A percentile compares a stretch with the other conserved stretches of the same genome.
phyloP scores from a whole-genome alignment of 805 yeast species.

The Suhomyces pyralidae region DNA sequence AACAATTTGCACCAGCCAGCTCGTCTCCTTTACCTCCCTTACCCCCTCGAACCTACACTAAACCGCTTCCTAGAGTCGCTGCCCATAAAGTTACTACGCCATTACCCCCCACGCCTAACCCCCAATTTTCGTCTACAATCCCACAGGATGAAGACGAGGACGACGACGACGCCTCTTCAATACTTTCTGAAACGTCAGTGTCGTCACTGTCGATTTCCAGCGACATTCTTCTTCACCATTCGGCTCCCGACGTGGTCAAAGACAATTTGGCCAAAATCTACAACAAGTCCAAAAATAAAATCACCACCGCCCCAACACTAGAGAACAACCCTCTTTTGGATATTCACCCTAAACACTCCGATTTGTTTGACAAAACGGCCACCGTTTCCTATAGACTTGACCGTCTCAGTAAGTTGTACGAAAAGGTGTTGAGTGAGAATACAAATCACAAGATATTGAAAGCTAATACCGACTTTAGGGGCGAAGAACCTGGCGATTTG shows the following conservation, averaged over 20 bases:
- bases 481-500: conserved; percentile 36
- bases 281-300: conserved; percentile 34
- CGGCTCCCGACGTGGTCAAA: conserved; percentile 16
- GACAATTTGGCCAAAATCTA: conserved; percentile 25
- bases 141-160: conserved; percentile 6
- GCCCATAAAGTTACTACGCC: conserved; percentile 3
- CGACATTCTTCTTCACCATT: conserved; percentile 10
- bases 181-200: conserved; percentile 10
- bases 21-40: conserved; percentile 7
- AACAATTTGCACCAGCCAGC: not conserved
- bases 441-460: conserved; percentile 2
- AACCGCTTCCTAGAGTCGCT: not conserved
- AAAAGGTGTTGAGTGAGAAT: conserved; percentile 11
- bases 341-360: conserved; percentile 5
- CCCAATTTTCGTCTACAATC: conserved; percentile 1
- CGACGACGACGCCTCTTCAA: conserved; percentile 9
- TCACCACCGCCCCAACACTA: conserved; percentile 28
- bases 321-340: conserved; percentile 7
- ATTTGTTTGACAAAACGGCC: conserved; percentile 14
- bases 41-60: conserved; percentile 1
- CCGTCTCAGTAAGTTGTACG: conserved; percentile 22
- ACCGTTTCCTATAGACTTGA: conserved; percentile 26
- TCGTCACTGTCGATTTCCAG: conserved; percentile 18
- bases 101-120: conserved; percentile 1
- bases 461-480: conserved; percentile 26